Base-by-base conservation (phyloP, 2,329 filamentous ascomycete species). In the Huntiella decipiens region DNA sequence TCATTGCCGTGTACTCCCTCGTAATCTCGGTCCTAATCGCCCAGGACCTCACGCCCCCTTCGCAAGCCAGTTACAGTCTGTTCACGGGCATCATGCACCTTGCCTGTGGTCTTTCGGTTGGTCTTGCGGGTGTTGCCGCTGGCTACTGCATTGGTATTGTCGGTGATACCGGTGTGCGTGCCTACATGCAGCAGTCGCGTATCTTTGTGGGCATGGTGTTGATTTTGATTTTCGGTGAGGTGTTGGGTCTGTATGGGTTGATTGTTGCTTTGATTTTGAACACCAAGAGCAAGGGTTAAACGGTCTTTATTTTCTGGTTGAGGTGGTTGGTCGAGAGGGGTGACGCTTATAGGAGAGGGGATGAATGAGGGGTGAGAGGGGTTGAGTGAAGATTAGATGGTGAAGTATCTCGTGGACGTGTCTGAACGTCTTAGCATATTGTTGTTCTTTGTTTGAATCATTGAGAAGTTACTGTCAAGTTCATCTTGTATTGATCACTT, bases 121-220 rank as follows among this genome's bases (percentile, higher is more conserved):
- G 91, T 48, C 71, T 96, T 56, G 86, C 88, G 3, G 91, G 91
- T 56, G 71, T 96, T 44, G 87, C 91, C 31, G 91, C 91, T 50
- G 91, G 91, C 45, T 98, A 96, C 65, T 84, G 86, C 50, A 98
- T 98, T 61, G 91, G 91, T 46, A 75, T 94, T 51, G 88, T 98
- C 16, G 91, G 91, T 54, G 92, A 98, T 66, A 80, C 79, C 64
- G 87, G 91, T 51, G 88, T 96, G 45, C 78, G 91, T 55, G 79
- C 86, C 48, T 96, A 92, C 66, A 94, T 98, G 86, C 77, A 85
- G 57, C 91, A 98, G 63, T 92, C 83, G 43, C 76, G 88, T 52
- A 82, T 98, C 53, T 98, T 95, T 56, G 91, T 98, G 43, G 91
- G 91, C 62, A 96, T 96, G 91, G 88, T 98, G 40, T 66, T 98